Evolutionary conservation across 805 yeast genomes (phyloP).

Genomic region (Starmera quercuum): DNA sequence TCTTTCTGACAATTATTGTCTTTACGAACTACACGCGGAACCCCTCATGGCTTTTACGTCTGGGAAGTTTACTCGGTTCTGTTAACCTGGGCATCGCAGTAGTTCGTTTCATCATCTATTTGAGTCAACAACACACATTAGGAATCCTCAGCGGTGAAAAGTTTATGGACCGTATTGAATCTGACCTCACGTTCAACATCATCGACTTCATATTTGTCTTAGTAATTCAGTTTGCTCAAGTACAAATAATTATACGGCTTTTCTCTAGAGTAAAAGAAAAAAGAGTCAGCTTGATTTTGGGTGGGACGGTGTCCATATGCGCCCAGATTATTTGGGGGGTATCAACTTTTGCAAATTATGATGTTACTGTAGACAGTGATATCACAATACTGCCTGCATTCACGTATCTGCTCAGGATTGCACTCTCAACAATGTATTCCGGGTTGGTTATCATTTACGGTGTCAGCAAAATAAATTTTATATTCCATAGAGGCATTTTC

Average conservation of each 20-base stretch:
- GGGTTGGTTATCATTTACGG: conserved; percentile 52
- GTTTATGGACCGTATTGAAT: conserved; percentile 36
- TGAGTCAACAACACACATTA: conserved; percentile 38
- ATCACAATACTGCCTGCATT: conserved; percentile 64
- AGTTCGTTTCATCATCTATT: conserved; percentile 35
- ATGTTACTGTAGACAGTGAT: conserved; percentile 20
- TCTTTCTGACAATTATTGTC: conserved; percentile 55
- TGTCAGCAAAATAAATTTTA: conserved; percentile 41
- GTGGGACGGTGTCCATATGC: conserved; percentile 41
- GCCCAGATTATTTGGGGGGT: conserved; percentile 69
- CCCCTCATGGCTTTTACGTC: conserved; percentile 44
- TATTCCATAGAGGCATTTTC: conserved; percentile 42
- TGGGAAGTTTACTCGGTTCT: conserved; percentile 45
- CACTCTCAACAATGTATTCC: conserved; percentile 62
- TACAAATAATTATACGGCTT: conserved; percentile 60
- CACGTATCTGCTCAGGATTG: conserved; percentile 64
- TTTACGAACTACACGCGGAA: conserved; percentile 58
- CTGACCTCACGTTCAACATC: conserved; percentile 38
- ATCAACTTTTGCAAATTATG: conserved; percentile 37
- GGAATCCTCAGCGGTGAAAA: conserved; percentile 33
- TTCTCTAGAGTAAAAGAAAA: conserved; percentile 65
- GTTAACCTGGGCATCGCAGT: conserved; percentile 46
- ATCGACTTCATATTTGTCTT: conserved; percentile 53
- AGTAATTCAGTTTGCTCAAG: conserved; percentile 58
- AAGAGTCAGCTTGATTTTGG: conserved; percentile 51